phyloP scores from a whole-genome alignment of 768 basidiomycete species.

The Sarcomyxa edulis region DNA sequence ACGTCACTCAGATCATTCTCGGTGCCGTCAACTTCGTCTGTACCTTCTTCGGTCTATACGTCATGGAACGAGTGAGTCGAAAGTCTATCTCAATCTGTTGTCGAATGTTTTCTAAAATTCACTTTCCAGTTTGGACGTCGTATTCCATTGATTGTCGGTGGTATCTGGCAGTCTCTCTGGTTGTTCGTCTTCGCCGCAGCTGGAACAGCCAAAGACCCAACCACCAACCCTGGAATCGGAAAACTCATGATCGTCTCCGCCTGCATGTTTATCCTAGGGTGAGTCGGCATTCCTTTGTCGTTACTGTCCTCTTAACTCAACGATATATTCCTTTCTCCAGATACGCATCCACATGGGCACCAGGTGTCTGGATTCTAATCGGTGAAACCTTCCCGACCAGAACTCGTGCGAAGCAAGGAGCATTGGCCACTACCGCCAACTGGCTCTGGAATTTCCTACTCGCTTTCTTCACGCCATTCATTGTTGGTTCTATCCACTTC shows the following conservation, averaged over 20 bases:
- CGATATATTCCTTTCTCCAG: not conserved
- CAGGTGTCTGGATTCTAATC: conserved; percentile 77
- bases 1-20: conserved; percentile 70
- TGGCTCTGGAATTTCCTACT: conserved; percentile 70
- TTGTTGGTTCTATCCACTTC: conserved; percentile 49
- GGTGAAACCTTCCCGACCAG: conserved; percentile 74
- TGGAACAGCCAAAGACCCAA: conserved; percentile 57
- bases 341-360: too few species aligned
- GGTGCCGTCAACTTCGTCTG: conserved; percentile 69
- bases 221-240: conserved; percentile 41
- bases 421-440: conserved; percentile 58
- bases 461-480: conserved; percentile 79
- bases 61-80: conserved; percentile 55
- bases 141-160: conserved; percentile 59
- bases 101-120: not conserved
- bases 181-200: conserved; percentile 71
- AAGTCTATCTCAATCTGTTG: not conserved
- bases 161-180: conserved; percentile 67
- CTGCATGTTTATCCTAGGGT: conserved; percentile 68
- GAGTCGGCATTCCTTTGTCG: too few species aligned
- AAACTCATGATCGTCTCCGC: conserved; percentile 63
- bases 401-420: conserved; percentile 67
- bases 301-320: conserved; percentile 9
- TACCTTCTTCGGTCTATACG: conserved; percentile 68
- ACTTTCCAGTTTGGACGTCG: conserved; percentile 55